Percentiles rank a stretch among this genome's conserved stretches.
Evolutionary conservation across 1,284 basidiomycete genomes (phyloP).

Genomic region (Heliocybe sulcata): DNA sequence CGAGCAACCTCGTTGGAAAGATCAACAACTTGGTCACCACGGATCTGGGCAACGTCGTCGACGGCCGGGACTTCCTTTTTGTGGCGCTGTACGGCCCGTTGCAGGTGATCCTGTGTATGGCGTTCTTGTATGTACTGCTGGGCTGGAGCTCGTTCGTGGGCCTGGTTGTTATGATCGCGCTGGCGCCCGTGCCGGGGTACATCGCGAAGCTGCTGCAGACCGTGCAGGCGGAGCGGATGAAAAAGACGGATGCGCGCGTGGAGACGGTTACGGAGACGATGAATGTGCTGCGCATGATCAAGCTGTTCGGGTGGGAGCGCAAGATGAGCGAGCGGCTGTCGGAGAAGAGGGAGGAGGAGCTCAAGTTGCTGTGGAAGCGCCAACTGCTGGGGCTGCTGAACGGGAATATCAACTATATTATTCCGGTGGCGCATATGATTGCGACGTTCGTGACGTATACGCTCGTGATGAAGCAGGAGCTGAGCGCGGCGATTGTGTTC

Average conservation of each 20-base stretch:
- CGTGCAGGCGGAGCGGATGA: conserved; percentile 22
- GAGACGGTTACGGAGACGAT: conserved; percentile 41
- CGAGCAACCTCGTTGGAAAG: conserved; percentile 36
- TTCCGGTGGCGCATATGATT: conserved; percentile 56
- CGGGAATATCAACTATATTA: conserved; percentile 35
- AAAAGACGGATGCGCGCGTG: conserved; percentile 40
- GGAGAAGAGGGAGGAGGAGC: conserved; percentile 48
- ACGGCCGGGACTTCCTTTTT: conserved; percentile 25
- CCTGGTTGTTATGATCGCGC: conserved; percentile 39
- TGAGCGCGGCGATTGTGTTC: conserved; percentile 30
- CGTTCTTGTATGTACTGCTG: conserved; percentile 37
- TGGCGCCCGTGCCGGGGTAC: conserved; percentile 44
- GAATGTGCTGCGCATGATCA: conserved; percentile 44
- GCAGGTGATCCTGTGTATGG: conserved; percentile 27
- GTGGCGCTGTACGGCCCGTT: conserved; percentile 28
- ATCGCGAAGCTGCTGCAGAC: conserved; percentile 22
- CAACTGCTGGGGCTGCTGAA: conserved; percentile 31
- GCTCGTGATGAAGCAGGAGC: conserved; percentile 21
- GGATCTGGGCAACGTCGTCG: conserved; percentile 26
- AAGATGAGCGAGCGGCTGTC: conserved; percentile 36
- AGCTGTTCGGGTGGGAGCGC: conserved; percentile 55
- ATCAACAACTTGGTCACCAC: conserved; percentile 38
- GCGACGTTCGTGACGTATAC: conserved; percentile 59
- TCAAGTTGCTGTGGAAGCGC: conserved; percentile 36
- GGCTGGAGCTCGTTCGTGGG: conserved; percentile 49